Evolutionary conservation across 1,139 yeast genomes (phyloP).

Genomic region (Geotrichum europaeum): DNA sequence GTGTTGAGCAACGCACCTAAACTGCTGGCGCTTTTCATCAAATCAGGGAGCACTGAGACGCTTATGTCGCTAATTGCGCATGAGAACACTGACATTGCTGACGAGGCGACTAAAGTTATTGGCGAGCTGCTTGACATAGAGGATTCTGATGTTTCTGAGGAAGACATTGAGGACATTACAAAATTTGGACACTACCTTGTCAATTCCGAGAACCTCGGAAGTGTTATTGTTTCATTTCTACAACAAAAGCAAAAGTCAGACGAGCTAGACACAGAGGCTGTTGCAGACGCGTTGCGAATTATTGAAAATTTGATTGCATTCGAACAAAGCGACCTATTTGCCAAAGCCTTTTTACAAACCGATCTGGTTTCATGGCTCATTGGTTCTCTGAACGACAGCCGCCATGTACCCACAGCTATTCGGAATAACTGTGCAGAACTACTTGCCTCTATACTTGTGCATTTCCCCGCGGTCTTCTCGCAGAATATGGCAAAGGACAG

Average conservation of each 20-base stretch:
- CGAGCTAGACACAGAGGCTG: conserved; percentile 8
- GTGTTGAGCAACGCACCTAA: conserved; percentile 28
- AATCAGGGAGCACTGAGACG: conserved; percentile 24
- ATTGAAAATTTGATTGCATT: conserved; percentile 10
- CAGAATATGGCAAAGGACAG: neutral
- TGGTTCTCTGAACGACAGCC: conserved; percentile 13
- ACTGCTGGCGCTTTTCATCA: conserved; percentile 25
- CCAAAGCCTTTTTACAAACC: conserved; percentile 12
- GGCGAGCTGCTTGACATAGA: conserved; percentile 29
- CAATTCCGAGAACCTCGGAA: neutral
- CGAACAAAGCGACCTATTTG: neutral
- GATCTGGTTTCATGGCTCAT: conserved; percentile 22
- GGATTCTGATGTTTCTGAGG: conserved; percentile 10
- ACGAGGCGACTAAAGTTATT: conserved; percentile 26
- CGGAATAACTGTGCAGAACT: conserved; percentile 27
- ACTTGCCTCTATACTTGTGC: conserved; percentile 22
- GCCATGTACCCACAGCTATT: conserved; percentile 18
- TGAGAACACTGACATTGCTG: conserved; percentile 34
- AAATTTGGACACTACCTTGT: conserved; percentile 19
- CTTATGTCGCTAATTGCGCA: conserved; percentile 30
- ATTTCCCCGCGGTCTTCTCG: neutral
- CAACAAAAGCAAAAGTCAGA: conserved; percentile 1
- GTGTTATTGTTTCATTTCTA: conserved; percentile 4
- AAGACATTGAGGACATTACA: conserved; percentile 15
- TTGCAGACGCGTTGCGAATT: conserved; percentile 18